Conservation (phyloP, 495 filamentous ascomycete species). For the Hypoxylon perforatum region DNA sequence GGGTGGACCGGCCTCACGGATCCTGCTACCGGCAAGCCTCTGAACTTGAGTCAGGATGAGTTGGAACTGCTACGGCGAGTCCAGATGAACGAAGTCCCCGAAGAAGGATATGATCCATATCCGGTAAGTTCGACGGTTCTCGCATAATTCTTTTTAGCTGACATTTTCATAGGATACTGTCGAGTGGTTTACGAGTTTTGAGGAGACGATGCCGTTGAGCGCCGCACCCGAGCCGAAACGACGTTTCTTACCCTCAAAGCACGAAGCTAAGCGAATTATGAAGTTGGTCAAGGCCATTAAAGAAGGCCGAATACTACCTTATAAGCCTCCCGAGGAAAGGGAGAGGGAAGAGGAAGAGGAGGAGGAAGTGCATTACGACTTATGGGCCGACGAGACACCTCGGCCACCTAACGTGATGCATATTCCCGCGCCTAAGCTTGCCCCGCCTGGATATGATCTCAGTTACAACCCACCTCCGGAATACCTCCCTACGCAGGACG, state of each 20-base stretch:
- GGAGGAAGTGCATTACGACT: slow-evolving; percentile 78
- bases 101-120: slow-evolving; percentile 92
- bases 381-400: slow-evolving; percentile 92
- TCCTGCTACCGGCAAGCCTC: slow-evolving; percentile 87
- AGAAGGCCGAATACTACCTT: slow-evolving; percentile 93
- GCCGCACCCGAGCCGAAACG: slow-evolving; percentile 95
- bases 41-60: slow-evolving; percentile 88
- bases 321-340: slow-evolving; percentile 80
- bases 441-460: slow-evolving; percentile 92
- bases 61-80: slow-evolving; percentile 88
- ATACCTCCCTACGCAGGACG: slow-evolving; percentile 86
- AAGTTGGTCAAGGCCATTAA: slow-evolving; percentile 96
- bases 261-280: slow-evolving; percentile 96
- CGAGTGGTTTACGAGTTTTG: slow-evolving; percentile 90
- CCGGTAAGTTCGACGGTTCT: slow-evolving; percentile 58
- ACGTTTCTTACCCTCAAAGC: slow-evolving; percentile 96
- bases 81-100: slow-evolving; percentile 88
- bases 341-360: slow-evolving; percentile 75
- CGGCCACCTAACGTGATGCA: slow-evolving; percentile 91
- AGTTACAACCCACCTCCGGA: slow-evolving; percentile 97
- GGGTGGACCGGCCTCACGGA: slow-evolving; percentile 98
- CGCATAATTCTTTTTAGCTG: slow-evolving; percentile 6
- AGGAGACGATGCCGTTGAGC: slow-evolving; percentile 93
- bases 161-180: slow-evolving; percentile 70
- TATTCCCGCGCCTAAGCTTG: slow-evolving; percentile 93